A percentile compares a stretch with the other conserved stretches of the same genome.
Evolutionary conservation across 495 filamentous ascomycete genomes (phyloP).

Genomic region (Evernia prunastri): DNA sequence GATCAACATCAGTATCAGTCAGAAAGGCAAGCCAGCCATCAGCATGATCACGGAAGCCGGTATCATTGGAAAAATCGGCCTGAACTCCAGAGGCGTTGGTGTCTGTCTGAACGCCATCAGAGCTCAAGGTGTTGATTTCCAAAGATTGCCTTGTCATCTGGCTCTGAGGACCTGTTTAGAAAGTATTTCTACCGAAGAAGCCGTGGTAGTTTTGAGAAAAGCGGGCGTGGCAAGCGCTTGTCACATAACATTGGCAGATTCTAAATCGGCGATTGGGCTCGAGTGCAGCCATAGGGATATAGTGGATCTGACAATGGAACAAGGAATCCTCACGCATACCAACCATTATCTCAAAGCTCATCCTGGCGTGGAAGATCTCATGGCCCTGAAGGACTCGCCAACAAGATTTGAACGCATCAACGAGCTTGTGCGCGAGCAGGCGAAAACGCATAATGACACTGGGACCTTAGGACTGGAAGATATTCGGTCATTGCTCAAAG

Average conservation of each 20-base stretch:
- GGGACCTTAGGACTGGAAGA: slow-evolving; percentile 10
- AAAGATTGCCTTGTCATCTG: slow-evolving; percentile 55
- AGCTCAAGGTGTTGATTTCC: slow-evolving; percentile 49
- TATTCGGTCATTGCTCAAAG: slow-evolving; percentile 18
- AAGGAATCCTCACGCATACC: slow-evolving; percentile 50
- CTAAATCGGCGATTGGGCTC: slow-evolving; percentile 45
- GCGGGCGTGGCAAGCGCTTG: slow-evolving; percentile 54
- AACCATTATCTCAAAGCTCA: slow-evolving; percentile 55
- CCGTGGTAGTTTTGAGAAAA: slow-evolving; percentile 43
- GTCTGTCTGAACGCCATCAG: slow-evolving; percentile 63
- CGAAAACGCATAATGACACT: slow-evolving; percentile 27
- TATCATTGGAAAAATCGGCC: slow-evolving; percentile 66
- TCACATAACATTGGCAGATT: slow-evolving; percentile 57
- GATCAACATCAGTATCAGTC: slow-evolving; percentile 48
- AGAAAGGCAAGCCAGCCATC: slow-evolving; percentile 42
- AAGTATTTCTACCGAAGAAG: slow-evolving; percentile 43
- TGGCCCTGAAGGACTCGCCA: slow-evolving; percentile 50
- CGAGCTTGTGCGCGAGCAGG: slow-evolving; percentile 34
- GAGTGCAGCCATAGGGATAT: slow-evolving; percentile 53
- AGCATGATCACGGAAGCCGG: slow-evolving; percentile 54
- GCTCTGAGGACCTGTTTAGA: slow-evolving; percentile 56
- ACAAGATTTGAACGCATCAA: slow-evolving; percentile 42
- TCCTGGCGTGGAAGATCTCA: slow-evolving; percentile 41
- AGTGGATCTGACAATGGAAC: slow-evolving; percentile 38
- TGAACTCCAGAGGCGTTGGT: slow-evolving; percentile 57